phyloP scores from a whole-genome alignment of 345 rosid genomes.

The Citrus reticulata region DNA sequence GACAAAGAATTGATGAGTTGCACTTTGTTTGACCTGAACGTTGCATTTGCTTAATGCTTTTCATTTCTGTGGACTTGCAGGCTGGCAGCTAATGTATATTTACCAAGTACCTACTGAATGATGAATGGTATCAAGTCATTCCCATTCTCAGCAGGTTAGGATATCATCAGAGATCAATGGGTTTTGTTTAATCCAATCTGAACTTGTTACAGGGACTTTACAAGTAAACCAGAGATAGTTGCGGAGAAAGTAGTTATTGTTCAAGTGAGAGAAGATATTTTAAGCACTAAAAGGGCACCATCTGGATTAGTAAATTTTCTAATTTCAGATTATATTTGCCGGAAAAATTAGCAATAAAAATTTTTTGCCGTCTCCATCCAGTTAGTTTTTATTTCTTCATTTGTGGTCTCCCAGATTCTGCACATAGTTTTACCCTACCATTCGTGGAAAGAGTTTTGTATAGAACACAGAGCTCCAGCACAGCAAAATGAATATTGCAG shows the following conservation, averaged over 20 bases:
- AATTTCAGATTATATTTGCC: neutral
- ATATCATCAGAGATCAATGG: neutral
- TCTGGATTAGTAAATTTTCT: neutral
- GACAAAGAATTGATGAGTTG: neutral
- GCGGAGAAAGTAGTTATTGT: neutral
- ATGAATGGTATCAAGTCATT: neutral
- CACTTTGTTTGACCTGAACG: neutral
- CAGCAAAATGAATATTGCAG: neutral
- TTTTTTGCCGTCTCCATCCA: neutral
- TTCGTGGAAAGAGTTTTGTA: neutral
- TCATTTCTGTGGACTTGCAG: slow-evolving; percentile 1
- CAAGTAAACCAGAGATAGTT: neutral
- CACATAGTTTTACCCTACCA: neutral
- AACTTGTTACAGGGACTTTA: neutral
- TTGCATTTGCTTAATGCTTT: neutral
- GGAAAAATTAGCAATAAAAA: neutral
- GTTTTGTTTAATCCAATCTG: neutral
- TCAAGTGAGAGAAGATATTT: neutral
- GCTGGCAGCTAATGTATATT: neutral
- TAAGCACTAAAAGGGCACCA: neutral
- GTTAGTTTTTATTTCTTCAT: neutral
- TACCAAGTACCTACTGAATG: neutral
- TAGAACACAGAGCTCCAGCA: neutral
- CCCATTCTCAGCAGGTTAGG: neutral
- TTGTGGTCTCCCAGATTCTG: neutral